Percentiles rank a stretch among this genome's conserved stretches.
Conservation (phyloP, 2,329 filamentous ascomycete genomes). For the Phoma sp. region DNA sequence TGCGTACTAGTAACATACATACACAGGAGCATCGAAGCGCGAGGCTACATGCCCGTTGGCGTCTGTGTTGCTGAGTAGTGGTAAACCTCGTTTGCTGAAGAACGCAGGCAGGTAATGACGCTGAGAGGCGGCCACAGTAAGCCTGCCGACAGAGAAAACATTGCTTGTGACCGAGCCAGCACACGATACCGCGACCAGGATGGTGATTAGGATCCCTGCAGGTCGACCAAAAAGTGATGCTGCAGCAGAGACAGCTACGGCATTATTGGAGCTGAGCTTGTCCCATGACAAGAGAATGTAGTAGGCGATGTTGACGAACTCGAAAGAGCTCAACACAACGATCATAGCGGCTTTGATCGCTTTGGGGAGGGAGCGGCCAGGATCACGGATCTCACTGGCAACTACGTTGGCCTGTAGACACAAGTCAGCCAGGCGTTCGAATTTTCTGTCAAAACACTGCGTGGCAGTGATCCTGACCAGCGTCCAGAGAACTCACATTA, state of each 20-base stretch:
- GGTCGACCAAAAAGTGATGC: constrained; percentile 58
- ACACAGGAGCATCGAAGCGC: constrained; percentile 44
- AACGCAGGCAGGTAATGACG: constrained; percentile 44
- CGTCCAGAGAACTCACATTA: constrained; percentile 54
- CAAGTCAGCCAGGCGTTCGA: not conserved
- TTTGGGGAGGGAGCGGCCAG: constrained; percentile 57
- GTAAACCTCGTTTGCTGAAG: constrained; percentile 40
- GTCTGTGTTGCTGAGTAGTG: constrained; percentile 11
- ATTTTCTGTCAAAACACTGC: not conserved
- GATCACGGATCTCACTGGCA: constrained; percentile 46
- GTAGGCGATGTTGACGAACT: constrained; percentile 66
- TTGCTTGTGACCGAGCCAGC: constrained; percentile 68
- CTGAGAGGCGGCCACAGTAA: constrained; percentile 63
- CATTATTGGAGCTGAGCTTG: constrained; percentile 64
- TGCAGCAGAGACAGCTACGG: constrained; percentile 65
- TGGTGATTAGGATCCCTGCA: constrained; percentile 61
- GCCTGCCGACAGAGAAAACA: constrained; percentile 67
- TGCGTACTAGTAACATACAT: constrained; percentile 4
- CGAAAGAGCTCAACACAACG: constrained; percentile 65
- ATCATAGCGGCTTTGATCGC: constrained; percentile 68
- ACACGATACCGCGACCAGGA: constrained; percentile 66
- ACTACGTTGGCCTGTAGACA: constrained; percentile 46
- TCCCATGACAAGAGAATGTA: constrained; percentile 68
- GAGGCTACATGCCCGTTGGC: constrained; percentile 7
- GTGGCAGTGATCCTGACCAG: not conserved